Conservation (phyloP, 73 alveolate genomes). For the Paramecium primaurelia region DNA sequence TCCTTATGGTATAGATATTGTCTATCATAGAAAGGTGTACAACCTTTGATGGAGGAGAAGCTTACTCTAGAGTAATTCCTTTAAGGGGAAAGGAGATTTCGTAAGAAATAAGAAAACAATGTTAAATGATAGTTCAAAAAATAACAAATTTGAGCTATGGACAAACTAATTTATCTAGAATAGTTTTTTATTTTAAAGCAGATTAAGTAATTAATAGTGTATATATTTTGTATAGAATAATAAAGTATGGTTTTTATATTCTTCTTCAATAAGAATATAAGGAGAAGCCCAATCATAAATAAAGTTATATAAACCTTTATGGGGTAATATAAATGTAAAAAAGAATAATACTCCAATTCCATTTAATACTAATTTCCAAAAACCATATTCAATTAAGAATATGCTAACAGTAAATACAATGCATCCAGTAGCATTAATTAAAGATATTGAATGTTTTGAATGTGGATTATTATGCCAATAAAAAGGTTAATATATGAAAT, state of each 20-base stretch:
- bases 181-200: conserved; percentile 53
- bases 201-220: neutral
- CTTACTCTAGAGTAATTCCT: conserved; percentile 55
- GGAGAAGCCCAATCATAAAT: conserved; percentile 41
- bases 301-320: neutral
- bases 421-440: conserved; percentile 51
- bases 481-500: neutral
- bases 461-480: conserved; percentile 32
- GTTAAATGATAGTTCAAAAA: conserved; percentile 47
- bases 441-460: conserved; percentile 53
- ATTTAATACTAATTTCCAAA: conserved; percentile 41
- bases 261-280: conserved; percentile 30
- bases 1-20: conserved; percentile 46
- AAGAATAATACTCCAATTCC: conserved; percentile 54
- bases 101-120: conserved; percentile 57
- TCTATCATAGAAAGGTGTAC: conserved; percentile 36
- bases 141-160: conserved; percentile 47
- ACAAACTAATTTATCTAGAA: conserved; percentile 37
- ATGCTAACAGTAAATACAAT: conserved; percentile 52
- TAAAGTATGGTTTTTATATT: conserved; percentile 51
- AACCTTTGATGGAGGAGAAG: conserved; percentile 65
- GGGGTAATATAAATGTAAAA: conserved; percentile 44
- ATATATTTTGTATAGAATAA: neutral
- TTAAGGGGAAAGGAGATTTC: conserved; percentile 58
- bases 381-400: conserved; percentile 47